Conservation (phyloP, 2,329 filamentous ascomycete species). For the Trichoderma polysporum region DNA sequence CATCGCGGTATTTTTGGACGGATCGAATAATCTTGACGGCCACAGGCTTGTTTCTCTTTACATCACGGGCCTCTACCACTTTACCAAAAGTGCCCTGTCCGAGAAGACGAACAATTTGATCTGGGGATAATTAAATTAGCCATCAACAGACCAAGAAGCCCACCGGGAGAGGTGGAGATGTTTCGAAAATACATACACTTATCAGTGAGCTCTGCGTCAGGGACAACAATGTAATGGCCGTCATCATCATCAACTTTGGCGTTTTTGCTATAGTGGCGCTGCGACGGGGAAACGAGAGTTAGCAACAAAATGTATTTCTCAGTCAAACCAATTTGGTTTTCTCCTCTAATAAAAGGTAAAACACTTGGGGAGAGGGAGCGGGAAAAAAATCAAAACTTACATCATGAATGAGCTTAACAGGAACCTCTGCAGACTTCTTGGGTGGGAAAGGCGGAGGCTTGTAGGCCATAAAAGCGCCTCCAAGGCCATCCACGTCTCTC, state of each 20-base stretch:
- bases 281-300: neutral
- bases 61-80: slow-evolving; percentile 89
- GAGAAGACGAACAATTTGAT: slow-evolving; percentile 83
- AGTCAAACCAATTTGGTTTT: neutral
- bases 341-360: neutral
- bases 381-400: slow-evolving; percentile 45
- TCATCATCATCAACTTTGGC: slow-evolving; percentile 93
- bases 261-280: slow-evolving; percentile 49
- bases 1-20: slow-evolving; percentile 97
- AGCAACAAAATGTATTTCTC: neutral
- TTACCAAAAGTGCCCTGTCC: slow-evolving; percentile 98
- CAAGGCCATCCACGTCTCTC: slow-evolving; percentile 68
- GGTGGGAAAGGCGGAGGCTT: slow-evolving; percentile 83
- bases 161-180: neutral
- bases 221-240: slow-evolving; percentile 91
- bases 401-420: slow-evolving; percentile 61
- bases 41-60: slow-evolving; percentile 71
- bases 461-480: slow-evolving; percentile 75
- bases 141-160: neutral
- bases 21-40: slow-evolving; percentile 98
- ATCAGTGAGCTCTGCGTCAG: slow-evolving; percentile 81
- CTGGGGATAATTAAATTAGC: slow-evolving; percentile 44
- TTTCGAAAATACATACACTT: slow-evolving; percentile 70
- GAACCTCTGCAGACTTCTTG: slow-evolving; percentile 82
- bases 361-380: neutral